These are phyloP conservation scores for Stentor coeruleus DNA, from an alignment of 73 alveolate species.

Conservation along the genomic window DNA sequence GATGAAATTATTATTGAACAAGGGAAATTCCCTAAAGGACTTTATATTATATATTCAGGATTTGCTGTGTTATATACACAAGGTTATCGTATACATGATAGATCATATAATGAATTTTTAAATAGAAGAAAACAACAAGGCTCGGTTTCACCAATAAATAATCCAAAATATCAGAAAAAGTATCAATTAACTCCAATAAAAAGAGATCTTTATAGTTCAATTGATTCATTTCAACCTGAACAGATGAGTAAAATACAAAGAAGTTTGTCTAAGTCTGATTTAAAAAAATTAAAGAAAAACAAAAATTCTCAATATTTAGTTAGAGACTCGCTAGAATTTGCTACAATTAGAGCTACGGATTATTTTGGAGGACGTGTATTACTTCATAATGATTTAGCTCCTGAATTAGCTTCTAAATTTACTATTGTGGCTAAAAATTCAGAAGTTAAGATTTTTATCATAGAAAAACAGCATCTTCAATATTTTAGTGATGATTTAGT, in stretches of 20 bases:
- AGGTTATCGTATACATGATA: neutral
- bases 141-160: no score
- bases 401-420: neutral
- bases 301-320: no score
- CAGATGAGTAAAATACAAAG: neutral
- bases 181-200: no score
- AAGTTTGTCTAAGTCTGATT: no score
- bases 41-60: conserved; percentile 7
- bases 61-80: neutral
- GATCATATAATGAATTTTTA: neutral
- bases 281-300: no score
- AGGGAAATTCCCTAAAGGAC: conserved; percentile 16
- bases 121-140: neutral
- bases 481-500: neutral
- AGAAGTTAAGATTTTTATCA: neutral
- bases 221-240: neutral
- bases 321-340: neutral
- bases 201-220: neutral
- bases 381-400: neutral
- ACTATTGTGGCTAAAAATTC: neutral
- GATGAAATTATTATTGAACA: neutral
- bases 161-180: no score
- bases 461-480: neutral
- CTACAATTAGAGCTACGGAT: neutral
- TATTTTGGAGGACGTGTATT: conserved; percentile 13